Base-by-base conservation (phyloP, 345 rosid species). In the Populus tremula region DNA sequence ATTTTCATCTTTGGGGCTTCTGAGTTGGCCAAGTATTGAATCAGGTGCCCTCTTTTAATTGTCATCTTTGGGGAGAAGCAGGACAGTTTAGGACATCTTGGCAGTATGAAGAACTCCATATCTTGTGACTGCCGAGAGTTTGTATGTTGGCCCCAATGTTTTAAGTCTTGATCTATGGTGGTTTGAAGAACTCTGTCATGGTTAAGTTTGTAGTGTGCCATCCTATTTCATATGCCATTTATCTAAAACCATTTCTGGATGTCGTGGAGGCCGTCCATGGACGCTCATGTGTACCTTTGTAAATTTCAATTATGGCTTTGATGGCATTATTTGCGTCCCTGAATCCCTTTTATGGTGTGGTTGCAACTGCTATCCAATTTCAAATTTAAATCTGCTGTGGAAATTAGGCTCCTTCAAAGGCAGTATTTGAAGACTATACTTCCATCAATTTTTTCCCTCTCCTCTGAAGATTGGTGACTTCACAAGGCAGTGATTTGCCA, bases 1-100 rank as follows among this genome's bases (percentile, higher is more conserved):
- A 74, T 65, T 72, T 77, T 77, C 54, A 16, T 76, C 76, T 59
- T 67, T 54, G 81, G 49, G 75, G 67, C 76, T 70, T 74, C 78
- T 31, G 84, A 53, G 84, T 74, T 73, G 81, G 86, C 87, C 77
- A 36, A 74, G 62, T 75, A 62, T 74, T 74, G 43, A 72, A 31
- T 72, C 67, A 64, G 87, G 77, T 87, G 86, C 83, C 89, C 87
- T 74, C 68, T 59, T 82, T 85, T 70, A 68, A 75, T 82, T 81
- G 82, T 78, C 81, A 77, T 82, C 81, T 74, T 77, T 72, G 77
- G 73, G 80, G 67, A 79, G 75, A 70, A 75, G 64, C 69, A 71
- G 25, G 85, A 76, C 25, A 53, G 70, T 81, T 33, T 74, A 77
- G 87, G 83, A 69, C 82, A 81, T 79, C 81, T 78, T 71, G 38